phyloP scores from a whole-genome alignment of 116 monocot genomes.

The Zostera marina region DNA sequence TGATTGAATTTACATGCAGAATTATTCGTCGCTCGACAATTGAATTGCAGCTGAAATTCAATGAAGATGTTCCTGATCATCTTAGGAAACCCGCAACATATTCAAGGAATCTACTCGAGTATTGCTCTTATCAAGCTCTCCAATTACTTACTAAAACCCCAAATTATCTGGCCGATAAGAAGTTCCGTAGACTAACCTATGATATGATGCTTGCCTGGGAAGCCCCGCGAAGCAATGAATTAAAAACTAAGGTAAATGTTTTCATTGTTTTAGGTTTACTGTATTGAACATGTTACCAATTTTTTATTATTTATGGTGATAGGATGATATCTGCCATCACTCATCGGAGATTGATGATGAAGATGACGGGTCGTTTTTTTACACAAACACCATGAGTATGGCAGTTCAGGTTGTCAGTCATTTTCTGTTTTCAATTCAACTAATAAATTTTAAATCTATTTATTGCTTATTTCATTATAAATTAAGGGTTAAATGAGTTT shows the following conservation, averaged over 20 bases:
- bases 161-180: slow-evolving; percentile 55
- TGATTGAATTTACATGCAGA: slow-evolving; percentile 26
- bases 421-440: neutral
- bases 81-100: slow-evolving; percentile 30
- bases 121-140: slow-evolving; percentile 62
- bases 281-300: neutral
- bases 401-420: slow-evolving; percentile 64
- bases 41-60: slow-evolving; percentile 46
- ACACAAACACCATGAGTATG: slow-evolving; percentile 51
- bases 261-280: neutral
- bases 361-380: slow-evolving; percentile 71
- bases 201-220: slow-evolving; percentile 99
- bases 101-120: slow-evolving; percentile 68
- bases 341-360: slow-evolving; percentile 41
- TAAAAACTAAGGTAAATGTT: slow-evolving; percentile 26
- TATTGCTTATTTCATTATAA: neutral
- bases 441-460: neutral
- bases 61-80: slow-evolving; percentile 31
- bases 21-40: slow-evolving; percentile 36
- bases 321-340: slow-evolving; percentile 24
- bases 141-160: slow-evolving; percentile 26
- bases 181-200: slow-evolving; percentile 51
- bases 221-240: slow-evolving; percentile 43
- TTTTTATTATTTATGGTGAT: slow-evolving; percentile 1
- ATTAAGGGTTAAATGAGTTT: neutral